Base-by-base conservation (phyloP, 495 filamentous ascomycete genomes). In the Evansstolkia leycettana region DNA sequence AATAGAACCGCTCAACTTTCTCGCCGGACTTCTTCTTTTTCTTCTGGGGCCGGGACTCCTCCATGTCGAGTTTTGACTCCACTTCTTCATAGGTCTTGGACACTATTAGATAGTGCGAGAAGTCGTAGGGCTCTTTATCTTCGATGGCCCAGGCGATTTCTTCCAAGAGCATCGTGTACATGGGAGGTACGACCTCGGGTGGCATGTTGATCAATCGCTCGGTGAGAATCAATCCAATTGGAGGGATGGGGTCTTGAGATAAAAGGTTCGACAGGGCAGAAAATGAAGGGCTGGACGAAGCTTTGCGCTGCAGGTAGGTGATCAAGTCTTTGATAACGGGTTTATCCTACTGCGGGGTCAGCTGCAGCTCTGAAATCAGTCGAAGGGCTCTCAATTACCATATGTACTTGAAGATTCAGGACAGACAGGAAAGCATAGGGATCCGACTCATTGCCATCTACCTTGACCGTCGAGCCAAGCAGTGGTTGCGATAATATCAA, bases 161-260 rank as follows among this genome's bases (percentile, higher is more conserved):
- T 53, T 94, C 87, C 25, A 82, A 66, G 24, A 99, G 72, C 85
- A 94, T 93, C 42, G 69, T 77, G 71, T 95, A 96, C 86, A 99
- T 88, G 7, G 92, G 89, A 23, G 92, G 90, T 14, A 88, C 70
- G 33, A 93, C 76, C 59, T 95, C 82, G 17, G 82, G 66, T 12
- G 92, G 92, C 67, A 94, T 85, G 60, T 99, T 99, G 67, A 96
- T 82, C 40, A 96, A 56, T 11, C 90, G 75, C 56, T 99, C 92
- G 0, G 85, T 82, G 17, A 99, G 65, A 27, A 99, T 74, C 5
- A 99, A 65, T 0, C 90, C 92, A 28, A 94, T 72, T 31, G 74
- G 67, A 3, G 75, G 65, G 7, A 58, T 41, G 7, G 62, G 63
- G 5, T 56, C 49, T 4, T 72, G 61, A 2, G 70, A 58, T 19